Evolutionary conservation across 2,329 filamentous ascomycete species (phyloP).

Genomic region (Dactylellina haptotyla): DNA sequence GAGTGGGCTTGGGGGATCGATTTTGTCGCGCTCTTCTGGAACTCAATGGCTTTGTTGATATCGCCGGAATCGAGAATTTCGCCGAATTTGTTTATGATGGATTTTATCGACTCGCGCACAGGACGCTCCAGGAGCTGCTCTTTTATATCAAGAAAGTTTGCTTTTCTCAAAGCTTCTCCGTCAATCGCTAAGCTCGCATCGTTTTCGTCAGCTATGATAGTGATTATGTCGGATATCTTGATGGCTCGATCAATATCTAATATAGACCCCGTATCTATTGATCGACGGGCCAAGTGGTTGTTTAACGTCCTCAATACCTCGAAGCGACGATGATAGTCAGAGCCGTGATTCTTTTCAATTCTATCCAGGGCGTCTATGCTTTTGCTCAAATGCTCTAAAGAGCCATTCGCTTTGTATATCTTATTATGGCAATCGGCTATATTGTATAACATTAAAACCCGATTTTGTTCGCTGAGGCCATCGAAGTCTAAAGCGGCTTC

Average conservation of each 20-base stretch:
- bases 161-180: constrained; percentile 8
- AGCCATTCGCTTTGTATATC: not conserved
- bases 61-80: not conserved
- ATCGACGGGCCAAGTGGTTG: not conserved
- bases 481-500: not conserved
- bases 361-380: not conserved
- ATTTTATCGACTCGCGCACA: not conserved
- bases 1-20: not conserved
- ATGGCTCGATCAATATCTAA: constrained; percentile 7
- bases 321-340: not conserved
- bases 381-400: not conserved
- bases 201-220: not conserved
- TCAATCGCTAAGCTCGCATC: not conserved
- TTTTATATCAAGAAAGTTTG: constrained; percentile 1
- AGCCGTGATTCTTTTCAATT: not conserved
- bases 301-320: not conserved
- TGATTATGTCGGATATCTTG: constrained; percentile 1
- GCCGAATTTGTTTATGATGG: not conserved
- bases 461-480: not conserved
- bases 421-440: not conserved
- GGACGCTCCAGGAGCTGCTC: not conserved
- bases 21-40: not conserved
- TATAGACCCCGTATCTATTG: not conserved
- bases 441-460: not conserved
- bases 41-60: not conserved